Conservation (phyloP, 2,329 filamentous ascomycete species). For the Huntiella moniliformis region DNA sequence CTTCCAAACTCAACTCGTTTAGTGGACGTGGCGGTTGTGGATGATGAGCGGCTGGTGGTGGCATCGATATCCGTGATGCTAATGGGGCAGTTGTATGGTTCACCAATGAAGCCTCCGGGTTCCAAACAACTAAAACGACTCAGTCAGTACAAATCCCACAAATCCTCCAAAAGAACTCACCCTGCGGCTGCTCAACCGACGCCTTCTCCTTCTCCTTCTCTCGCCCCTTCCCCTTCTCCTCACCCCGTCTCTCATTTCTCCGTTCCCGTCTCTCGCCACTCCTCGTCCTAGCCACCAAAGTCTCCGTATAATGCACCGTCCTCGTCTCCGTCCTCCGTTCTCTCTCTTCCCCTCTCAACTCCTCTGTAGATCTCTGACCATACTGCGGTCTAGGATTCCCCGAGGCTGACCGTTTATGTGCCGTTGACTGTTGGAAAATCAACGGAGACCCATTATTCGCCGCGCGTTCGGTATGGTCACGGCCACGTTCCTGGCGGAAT, state of each 20-base stretch:
- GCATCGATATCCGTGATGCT: conserved; percentile 41
- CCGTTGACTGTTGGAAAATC: conserved; percentile 12
- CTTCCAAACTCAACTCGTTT: conserved; percentile 52
- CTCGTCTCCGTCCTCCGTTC: conserved; percentile 37
- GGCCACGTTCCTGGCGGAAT: conserved; percentile 21
- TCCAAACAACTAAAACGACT: conserved; percentile 39
- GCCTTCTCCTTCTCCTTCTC: conserved; percentile 27
- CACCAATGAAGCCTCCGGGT: conserved; percentile 58
- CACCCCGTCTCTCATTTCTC: conserved; percentile 23
- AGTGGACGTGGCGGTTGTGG: conserved; percentile 51
- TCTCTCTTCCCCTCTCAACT: conserved; percentile 22
- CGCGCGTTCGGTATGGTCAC: conserved; percentile 14
- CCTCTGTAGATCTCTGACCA: conserved; percentile 21
- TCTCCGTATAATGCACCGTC: conserved; percentile 44
- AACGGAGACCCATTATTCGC: conserved; percentile 19
- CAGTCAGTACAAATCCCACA: neutral
- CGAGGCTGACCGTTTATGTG: conserved; percentile 40
- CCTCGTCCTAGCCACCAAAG: conserved; percentile 36
- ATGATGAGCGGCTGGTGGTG: conserved; percentile 54
- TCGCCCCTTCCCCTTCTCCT: conserved; percentile 21
- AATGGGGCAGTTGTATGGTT: conserved; percentile 51
- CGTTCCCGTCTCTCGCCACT: conserved; percentile 35
- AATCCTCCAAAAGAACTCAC: conserved; percentile 20
- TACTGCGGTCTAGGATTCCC: conserved; percentile 30
- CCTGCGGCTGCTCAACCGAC: conserved; percentile 29